Percentiles rank a stretch among this genome's conserved stretches.
Conservation (phyloP, 164 flowering plant genomes). For the Magnolia kwangsiensis region DNA sequence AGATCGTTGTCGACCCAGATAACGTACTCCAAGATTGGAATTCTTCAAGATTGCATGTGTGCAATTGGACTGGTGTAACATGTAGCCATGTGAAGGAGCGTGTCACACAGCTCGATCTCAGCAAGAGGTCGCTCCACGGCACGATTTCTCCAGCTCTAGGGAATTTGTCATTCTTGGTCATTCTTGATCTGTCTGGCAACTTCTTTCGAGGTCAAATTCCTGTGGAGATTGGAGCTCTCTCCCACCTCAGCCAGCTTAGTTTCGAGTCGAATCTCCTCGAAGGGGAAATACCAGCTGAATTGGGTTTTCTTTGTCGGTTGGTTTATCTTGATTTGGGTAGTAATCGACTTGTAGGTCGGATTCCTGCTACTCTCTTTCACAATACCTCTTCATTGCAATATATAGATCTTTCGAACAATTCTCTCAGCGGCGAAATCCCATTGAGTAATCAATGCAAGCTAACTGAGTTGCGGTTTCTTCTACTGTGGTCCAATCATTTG, state of each 20-base stretch:
- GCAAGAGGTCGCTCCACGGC: slow-evolving; percentile 48
- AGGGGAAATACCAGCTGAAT: slow-evolving; percentile 53
- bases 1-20: slow-evolving; percentile 48
- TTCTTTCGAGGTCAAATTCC: slow-evolving; percentile 67
- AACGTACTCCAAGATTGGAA: slow-evolving; percentile 52
- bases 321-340: slow-evolving; percentile 64
- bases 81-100: slow-evolving; percentile 34
- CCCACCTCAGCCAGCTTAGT: slow-evolving; percentile 51
- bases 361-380: slow-evolving; percentile 57
- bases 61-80: slow-evolving; percentile 71
- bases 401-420: slow-evolving; percentile 80
- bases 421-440: slow-evolving; percentile 64
- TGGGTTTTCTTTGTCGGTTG: slow-evolving; percentile 48
- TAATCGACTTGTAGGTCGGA: slow-evolving; percentile 50
- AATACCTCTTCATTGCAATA: slow-evolving; percentile 56
- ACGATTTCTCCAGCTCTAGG: slow-evolving; percentile 59
- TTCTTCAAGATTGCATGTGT: slow-evolving; percentile 38
- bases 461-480: slow-evolving; percentile 47
- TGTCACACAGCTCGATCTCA: slow-evolving; percentile 56
- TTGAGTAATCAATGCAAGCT: slow-evolving; percentile 43
- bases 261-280: slow-evolving; percentile 54
- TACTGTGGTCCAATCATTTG: slow-evolving; percentile 78
- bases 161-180: slow-evolving; percentile 38
- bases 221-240: slow-evolving; percentile 46
- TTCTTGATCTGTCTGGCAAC: slow-evolving; percentile 73